Conservation (phyloP, 2,329 filamentous ascomycete species). For the Penicillium janthinellum region DNA sequence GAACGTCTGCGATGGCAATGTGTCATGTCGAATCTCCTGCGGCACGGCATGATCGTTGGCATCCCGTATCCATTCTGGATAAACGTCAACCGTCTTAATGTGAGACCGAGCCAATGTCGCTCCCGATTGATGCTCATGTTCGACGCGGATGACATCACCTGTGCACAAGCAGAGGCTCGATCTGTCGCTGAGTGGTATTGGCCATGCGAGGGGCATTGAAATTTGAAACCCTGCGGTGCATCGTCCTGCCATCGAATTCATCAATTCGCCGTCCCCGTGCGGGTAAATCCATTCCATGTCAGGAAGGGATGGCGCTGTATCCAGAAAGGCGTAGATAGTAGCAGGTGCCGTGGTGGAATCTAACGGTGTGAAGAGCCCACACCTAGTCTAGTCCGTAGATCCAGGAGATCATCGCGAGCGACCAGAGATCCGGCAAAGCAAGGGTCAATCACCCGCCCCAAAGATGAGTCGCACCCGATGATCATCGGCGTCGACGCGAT, state of each 20-base stretch:
- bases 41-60: background rate
- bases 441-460: slow-evolving; percentile 27
- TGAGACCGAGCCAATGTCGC: background rate
- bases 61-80: background rate
- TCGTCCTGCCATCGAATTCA: background rate
- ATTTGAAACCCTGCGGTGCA: slow-evolving; percentile 2
- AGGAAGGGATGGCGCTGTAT: slow-evolving; percentile 25
- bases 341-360: slow-evolving; percentile 23
- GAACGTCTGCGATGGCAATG: slow-evolving; percentile 6
- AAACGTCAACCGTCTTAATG: background rate
- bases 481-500: background rate
- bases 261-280: slow-evolving; percentile 15
- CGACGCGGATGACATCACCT: background rate
- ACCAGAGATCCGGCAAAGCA: slow-evolving; percentile 25
- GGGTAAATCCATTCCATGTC: slow-evolving; percentile 22
- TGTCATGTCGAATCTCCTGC: background rate
- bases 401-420: slow-evolving; percentile 27
- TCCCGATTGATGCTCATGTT: background rate
- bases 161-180: background rate
- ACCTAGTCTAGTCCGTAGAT: slow-evolving; percentile 15
- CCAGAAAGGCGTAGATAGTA: slow-evolving; percentile 29
- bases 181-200: background rate
- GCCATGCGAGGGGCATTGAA: background rate
- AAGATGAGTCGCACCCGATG: slow-evolving; percentile 20
- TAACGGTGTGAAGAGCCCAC: slow-evolving; percentile 26